phyloP scores from a whole-genome alignment of 768 basidiomycete species.

The Collybia mongolica region DNA sequence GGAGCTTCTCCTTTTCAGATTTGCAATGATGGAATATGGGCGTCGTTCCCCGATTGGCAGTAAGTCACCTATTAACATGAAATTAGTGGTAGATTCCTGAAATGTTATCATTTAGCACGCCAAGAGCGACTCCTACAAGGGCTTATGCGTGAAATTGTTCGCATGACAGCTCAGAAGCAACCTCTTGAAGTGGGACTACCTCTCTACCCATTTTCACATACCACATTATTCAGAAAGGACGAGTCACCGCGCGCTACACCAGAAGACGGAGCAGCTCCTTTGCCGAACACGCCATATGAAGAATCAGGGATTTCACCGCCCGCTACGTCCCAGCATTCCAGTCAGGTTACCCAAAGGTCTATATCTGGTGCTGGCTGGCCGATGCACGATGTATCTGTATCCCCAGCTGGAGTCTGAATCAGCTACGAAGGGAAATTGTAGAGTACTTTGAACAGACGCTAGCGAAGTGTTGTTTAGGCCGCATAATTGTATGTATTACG shows the following conservation, averaged over 20 bases:
- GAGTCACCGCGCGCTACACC: constrained; percentile 27
- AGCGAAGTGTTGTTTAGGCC: constrained; percentile 3
- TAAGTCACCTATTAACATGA: constrained; percentile 34
- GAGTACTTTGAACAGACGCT: constrained; percentile 1
- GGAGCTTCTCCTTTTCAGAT: constrained; percentile 36
- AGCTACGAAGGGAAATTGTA: background rate
- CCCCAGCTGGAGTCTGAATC: constrained; percentile 13
- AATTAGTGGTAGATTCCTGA: constrained; percentile 4
- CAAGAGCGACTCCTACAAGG: constrained; percentile 83
- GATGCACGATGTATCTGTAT: constrained; percentile 21
- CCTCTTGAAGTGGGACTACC: constrained; percentile 81
- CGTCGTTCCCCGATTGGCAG: constrained; percentile 79
- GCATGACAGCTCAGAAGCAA: constrained; percentile 77
- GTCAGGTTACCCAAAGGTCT: constrained; percentile 12
- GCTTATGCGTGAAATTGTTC: constrained; percentile 82
- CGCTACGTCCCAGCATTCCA: constrained; percentile 4
- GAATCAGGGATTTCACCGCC: constrained; percentile 23
- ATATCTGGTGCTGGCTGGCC: constrained; percentile 17
- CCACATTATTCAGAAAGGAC: constrained; percentile 56
- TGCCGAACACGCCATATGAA: constrained; percentile 37
- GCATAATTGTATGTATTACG: constrained; percentile 9
- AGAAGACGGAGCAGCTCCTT: constrained; percentile 33
- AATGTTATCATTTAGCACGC: constrained; percentile 48
- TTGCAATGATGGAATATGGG: constrained; percentile 84
- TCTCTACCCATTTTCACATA: constrained; percentile 78